These are phyloP conservation scores for Triticum turgidum DNA, from an alignment of 176 grass and related monocot species.

Conservation along the genomic window DNA sequence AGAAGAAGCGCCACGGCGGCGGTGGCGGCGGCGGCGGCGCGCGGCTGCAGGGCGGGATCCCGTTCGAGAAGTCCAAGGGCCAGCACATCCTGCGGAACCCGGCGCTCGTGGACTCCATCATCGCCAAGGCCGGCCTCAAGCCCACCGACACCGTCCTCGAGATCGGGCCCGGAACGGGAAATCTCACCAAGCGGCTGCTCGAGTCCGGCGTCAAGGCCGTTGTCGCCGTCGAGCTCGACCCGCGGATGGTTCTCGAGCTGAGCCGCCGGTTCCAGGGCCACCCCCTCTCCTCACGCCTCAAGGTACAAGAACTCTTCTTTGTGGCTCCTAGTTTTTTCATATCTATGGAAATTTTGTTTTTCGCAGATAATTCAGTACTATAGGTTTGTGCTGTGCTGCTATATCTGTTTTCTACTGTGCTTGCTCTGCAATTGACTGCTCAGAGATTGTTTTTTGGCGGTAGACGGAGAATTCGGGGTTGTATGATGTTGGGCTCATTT, in stretches of 20 bases:
- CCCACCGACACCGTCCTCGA: constrained; percentile 92
- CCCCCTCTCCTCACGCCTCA: constrained; percentile 66
- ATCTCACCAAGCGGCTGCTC: constrained; percentile 91
- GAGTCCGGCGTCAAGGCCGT: constrained; percentile 83
- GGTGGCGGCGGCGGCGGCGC: constrained; percentile 39
- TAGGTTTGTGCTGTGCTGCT: neutral
- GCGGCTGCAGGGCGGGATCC: constrained; percentile 66
- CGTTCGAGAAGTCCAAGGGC: constrained; percentile 97
- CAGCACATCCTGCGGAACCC: constrained; percentile 93
- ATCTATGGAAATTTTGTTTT: neutral
- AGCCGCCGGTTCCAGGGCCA: constrained; percentile 83
- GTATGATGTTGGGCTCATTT: neutral
- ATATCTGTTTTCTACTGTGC: neutral
- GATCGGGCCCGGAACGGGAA: constrained; percentile 92
- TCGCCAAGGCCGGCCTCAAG: constrained; percentile 84
- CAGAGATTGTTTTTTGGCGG: neutral
- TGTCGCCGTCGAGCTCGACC: constrained; percentile 95
- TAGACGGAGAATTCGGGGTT: neutral
- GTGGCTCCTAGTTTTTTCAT: neutral
- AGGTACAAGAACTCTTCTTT: constrained; percentile 27
- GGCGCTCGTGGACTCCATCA: constrained; percentile 80
- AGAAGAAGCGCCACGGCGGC: constrained; percentile 61
- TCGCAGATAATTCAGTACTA: neutral
- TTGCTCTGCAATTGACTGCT: neutral
- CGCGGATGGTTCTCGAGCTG: constrained; percentile 94